phyloP scores from a whole-genome alignment of 2,329 filamentous ascomycete genomes.

The Trichoderma semiorbis region DNA sequence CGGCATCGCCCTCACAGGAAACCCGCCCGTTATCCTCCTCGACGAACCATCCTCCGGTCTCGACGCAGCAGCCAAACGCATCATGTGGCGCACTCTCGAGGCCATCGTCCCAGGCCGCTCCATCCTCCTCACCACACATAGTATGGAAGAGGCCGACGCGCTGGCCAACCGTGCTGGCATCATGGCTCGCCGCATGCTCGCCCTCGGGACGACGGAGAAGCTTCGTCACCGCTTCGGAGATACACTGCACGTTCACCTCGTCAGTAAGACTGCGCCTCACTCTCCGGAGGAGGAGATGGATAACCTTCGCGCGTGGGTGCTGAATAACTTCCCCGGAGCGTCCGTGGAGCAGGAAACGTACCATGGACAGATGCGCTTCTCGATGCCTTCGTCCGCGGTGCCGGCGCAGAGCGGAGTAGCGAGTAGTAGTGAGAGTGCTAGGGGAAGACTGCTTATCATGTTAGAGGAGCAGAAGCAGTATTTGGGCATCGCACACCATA shows the following conservation, averaged over 20 bases:
- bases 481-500: conserved; percentile 75
- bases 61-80: conserved; percentile 69
- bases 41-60: conserved; percentile 73
- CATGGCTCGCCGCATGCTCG: conserved; percentile 75
- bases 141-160: conserved; percentile 78
- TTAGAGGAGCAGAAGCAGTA: conserved; percentile 64
- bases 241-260: conserved; percentile 71
- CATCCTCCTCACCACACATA: conserved; percentile 71
- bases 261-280: conserved; percentile 66
- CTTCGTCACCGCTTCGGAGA: conserved; percentile 70
- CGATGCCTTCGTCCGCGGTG: conserved; percentile 45
- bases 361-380: conserved; percentile 82
- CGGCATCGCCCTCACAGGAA: conserved; percentile 72
- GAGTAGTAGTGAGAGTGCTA: conserved; percentile 40
- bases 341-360: conserved; percentile 70
- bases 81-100: conserved; percentile 71
- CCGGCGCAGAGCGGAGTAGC: not conserved
- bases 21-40: conserved; percentile 68
- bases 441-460: conserved; percentile 64
- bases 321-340: conserved; percentile 56
- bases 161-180: conserved; percentile 65
- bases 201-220: conserved; percentile 66
- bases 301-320: conserved; percentile 63
- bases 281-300: conserved; percentile 66
- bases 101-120: conserved; percentile 63